A percentile compares a stretch with the other conserved stretches of the same genome.
Conservation (phyloP, 495 filamentous ascomycete species). For the Aspergillus steynii region DNA sequence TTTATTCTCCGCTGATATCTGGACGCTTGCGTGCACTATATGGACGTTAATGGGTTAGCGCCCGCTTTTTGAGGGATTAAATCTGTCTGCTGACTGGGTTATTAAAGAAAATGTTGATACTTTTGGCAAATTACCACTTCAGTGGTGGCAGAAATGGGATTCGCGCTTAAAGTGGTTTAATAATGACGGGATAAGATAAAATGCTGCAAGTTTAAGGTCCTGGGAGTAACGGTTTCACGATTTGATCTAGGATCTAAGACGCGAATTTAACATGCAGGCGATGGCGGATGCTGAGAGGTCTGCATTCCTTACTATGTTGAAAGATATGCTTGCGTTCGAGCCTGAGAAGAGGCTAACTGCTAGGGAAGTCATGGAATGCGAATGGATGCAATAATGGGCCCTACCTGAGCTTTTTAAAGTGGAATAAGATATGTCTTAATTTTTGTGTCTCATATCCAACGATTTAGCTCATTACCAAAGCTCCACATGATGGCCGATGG, state of each 20-base stretch:
- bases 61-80: constrained; percentile 22
- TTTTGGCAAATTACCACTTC: constrained; percentile 21
- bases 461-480: constrained; percentile 8
- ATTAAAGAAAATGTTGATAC: constrained; percentile 21
- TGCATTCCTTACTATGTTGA: constrained; percentile 18
- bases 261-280: constrained; percentile 44
- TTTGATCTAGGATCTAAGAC: constrained; percentile 19
- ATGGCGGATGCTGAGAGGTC: constrained; percentile 45
- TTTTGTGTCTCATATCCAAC: too few species aligned
- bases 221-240: constrained; percentile 15
- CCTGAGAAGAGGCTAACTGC: constrained; percentile 17
- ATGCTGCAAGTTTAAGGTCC: constrained; percentile 5
- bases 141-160: constrained; percentile 27
- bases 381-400: constrained; percentile 25
- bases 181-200: constrained; percentile 11
- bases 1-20: constrained; percentile 29
- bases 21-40: constrained; percentile 27
- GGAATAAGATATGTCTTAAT: too few species aligned
- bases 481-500: constrained; percentile 11
- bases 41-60: constrained; percentile 25
- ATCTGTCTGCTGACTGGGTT: constrained; percentile 21
- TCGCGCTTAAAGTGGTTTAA: constrained; percentile 16
- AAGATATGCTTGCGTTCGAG: constrained; percentile 17
- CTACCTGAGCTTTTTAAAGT: constrained; percentile 9
- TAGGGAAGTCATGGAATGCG: constrained; percentile 14